phyloP scores from a whole-genome alignment of 2,329 filamentous ascomycete species.

The Fusarium vanettenii region DNA sequence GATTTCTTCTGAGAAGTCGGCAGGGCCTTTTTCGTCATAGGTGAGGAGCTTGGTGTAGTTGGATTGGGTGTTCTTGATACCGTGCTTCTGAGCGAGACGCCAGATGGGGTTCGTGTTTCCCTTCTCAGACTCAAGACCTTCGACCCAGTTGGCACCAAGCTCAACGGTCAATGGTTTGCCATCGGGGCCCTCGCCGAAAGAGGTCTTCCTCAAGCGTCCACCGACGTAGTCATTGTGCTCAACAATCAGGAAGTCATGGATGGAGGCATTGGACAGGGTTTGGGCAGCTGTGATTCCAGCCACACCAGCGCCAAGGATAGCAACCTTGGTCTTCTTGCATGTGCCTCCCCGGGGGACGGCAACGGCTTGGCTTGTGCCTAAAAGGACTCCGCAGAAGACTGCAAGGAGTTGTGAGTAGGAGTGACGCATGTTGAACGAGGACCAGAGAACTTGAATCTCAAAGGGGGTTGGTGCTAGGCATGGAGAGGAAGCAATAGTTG shows the following conservation, averaged over 20 bases:
- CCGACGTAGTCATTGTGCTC: constrained; percentile 73
- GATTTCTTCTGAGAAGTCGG: constrained; percentile 63
- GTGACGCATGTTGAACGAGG: constrained; percentile 4
- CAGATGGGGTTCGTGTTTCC: constrained; percentile 70
- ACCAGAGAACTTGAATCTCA: neutral
- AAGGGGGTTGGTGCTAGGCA: neutral
- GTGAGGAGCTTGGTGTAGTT: constrained; percentile 69
- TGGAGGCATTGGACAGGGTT: constrained; percentile 68
- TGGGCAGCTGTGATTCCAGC: constrained; percentile 74
- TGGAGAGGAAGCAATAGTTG: neutral
- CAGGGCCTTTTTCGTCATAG: constrained; percentile 67
- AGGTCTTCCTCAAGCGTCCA: constrained; percentile 68
- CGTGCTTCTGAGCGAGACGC: constrained; percentile 69
- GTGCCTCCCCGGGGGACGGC: constrained; percentile 18
- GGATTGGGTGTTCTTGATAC: constrained; percentile 66
- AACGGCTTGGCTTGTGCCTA: constrained; percentile 13
- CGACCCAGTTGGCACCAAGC: constrained; percentile 74
- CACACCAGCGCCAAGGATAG: constrained; percentile 65
- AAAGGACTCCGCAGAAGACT: constrained; percentile 12
- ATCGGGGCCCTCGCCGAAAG: constrained; percentile 63
- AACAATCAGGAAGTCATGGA: constrained; percentile 73
- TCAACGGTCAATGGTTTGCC: constrained; percentile 70
- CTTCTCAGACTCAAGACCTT: constrained; percentile 32
- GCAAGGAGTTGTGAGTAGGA: constrained; percentile 3
- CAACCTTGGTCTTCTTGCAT: constrained; percentile 47